Conservation (phyloP, 805 yeast genomes). For the Wickerhamomyces mucosus region DNA sequence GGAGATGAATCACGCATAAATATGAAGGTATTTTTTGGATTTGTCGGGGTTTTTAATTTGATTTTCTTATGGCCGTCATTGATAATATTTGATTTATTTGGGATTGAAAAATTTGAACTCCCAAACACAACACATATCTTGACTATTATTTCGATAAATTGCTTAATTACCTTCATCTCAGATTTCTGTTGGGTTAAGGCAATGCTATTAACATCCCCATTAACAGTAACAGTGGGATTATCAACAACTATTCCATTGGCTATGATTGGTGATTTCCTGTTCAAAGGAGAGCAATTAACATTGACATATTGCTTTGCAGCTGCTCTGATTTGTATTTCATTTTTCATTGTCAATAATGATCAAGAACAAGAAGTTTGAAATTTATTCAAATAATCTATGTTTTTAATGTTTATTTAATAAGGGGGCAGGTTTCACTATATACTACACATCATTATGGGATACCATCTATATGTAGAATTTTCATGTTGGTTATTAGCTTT, state of each 20-base stretch:
- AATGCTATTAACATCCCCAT: slow-evolving; percentile 84
- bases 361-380: too few relatives aligned
- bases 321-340: slow-evolving; percentile 65
- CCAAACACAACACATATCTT: slow-evolving; percentile 50
- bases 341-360: slow-evolving; percentile 72
- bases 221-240: slow-evolving; percentile 92
- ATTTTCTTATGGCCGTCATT: slow-evolving; percentile 77
- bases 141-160: slow-evolving; percentile 50
- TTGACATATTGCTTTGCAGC: slow-evolving; percentile 73
- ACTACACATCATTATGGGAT: too few relatives aligned
- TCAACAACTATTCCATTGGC: slow-evolving; percentile 92
- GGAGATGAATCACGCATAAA: slow-evolving; percentile 67
- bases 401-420: too few relatives aligned
- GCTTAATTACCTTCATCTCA: slow-evolving; percentile 70
- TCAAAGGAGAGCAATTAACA: slow-evolving; percentile 56
- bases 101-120: slow-evolving; percentile 61
- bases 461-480: too few relatives aligned
- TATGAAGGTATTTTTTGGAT: slow-evolving; percentile 87
- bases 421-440: too few relatives aligned
- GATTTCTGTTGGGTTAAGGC: slow-evolving; percentile 97
- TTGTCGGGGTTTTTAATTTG: slow-evolving; percentile 80
- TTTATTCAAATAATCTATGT: background rate
- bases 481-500: too few relatives aligned
- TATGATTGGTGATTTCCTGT: slow-evolving; percentile 77
- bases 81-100: slow-evolving; percentile 49